phyloP scores from a whole-genome alignment of 495 filamentous ascomycete genomes.

The Daldinia concentrica region DNA sequence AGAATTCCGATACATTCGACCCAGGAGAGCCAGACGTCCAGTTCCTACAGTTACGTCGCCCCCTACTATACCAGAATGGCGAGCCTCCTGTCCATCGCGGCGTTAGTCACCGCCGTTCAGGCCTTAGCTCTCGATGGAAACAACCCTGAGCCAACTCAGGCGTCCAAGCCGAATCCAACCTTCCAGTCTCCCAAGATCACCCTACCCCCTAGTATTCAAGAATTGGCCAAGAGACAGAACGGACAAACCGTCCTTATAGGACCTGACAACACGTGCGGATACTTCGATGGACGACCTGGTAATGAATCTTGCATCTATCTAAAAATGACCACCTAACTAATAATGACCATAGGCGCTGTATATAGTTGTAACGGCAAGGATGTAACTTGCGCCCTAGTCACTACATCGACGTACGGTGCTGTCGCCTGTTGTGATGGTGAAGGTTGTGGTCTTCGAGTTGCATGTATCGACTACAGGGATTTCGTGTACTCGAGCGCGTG shows the following conservation, averaged over 20 bases:
- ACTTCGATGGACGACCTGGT: slow-evolving; percentile 50
- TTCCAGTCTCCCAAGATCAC: slow-evolving; percentile 47
- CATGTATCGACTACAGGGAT: slow-evolving; percentile 45
- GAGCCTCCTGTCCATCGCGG: slow-evolving; percentile 42
- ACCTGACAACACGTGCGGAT: slow-evolving; percentile 62
- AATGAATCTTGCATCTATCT: neutral
- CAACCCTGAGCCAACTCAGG: slow-evolving; percentile 45
- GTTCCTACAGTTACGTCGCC: slow-evolving; percentile 2
- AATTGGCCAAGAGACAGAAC: slow-evolving; percentile 46
- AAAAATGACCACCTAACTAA: slow-evolving; percentile 12
- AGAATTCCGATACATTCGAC: slow-evolving; percentile 14
- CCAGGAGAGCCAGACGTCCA: slow-evolving; percentile 14
- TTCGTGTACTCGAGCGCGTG: slow-evolving; percentile 44
- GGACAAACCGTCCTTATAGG: slow-evolving; percentile 51
- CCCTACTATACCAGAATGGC: slow-evolving; percentile 31
- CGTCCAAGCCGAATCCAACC: slow-evolving; percentile 38
- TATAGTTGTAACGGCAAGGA: slow-evolving; percentile 46
- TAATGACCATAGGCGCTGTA: slow-evolving; percentile 40
- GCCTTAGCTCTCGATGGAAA: slow-evolving; percentile 48
- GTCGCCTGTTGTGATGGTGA: slow-evolving; percentile 51
- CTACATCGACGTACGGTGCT: slow-evolving; percentile 40
- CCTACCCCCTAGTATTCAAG: slow-evolving; percentile 43
- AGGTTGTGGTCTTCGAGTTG: slow-evolving; percentile 44
- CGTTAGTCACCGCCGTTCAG: slow-evolving; percentile 47
- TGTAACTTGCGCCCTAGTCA: slow-evolving; percentile 49